phyloP scores from a whole-genome alignment of 495 filamentous ascomycete species.

The Talaromyces nanjingensis region DNA sequence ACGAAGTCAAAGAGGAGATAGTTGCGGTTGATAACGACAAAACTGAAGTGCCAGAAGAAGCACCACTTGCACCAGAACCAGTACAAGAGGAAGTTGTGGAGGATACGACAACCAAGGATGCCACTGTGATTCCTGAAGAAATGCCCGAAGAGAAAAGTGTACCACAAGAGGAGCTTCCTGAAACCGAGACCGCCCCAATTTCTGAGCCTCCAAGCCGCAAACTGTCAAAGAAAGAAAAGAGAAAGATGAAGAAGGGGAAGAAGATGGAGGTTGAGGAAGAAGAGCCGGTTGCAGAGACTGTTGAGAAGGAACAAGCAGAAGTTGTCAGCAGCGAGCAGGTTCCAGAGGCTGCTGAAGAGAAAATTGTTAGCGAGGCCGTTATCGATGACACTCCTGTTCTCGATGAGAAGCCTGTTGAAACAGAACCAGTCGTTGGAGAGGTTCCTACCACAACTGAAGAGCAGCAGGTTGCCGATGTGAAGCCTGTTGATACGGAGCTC shows the following conservation, averaged over 20 bases:
- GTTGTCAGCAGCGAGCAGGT: background rate
- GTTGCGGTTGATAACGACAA: conserved; percentile 16
- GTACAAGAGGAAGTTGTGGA: background rate
- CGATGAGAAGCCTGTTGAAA: background rate
- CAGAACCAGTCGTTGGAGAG: background rate
- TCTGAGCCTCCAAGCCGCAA: conserved; percentile 17
- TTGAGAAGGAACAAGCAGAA: background rate
- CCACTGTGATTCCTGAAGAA: background rate
- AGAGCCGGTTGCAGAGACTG: background rate
- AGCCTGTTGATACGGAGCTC: background rate
- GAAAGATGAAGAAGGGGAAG: conserved; percentile 30
- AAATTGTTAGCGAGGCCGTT: background rate
- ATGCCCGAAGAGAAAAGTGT: background rate
- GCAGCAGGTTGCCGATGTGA: background rate
- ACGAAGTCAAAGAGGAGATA: conserved; percentile 22
- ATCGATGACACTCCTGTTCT: background rate
- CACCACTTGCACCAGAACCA: background rate
- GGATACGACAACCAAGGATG: background rate
- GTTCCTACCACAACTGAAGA: background rate
- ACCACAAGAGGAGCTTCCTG: background rate
- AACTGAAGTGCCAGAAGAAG: conserved; percentile 15
- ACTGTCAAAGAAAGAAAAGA: conserved; percentile 36
- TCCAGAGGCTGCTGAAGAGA: conserved; percentile 6
- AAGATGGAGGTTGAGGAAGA: background rate
- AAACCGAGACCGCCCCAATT: background rate